Conservation (phyloP, 352 stramenopile genomes). For the Phytophthora citricola region DNA sequence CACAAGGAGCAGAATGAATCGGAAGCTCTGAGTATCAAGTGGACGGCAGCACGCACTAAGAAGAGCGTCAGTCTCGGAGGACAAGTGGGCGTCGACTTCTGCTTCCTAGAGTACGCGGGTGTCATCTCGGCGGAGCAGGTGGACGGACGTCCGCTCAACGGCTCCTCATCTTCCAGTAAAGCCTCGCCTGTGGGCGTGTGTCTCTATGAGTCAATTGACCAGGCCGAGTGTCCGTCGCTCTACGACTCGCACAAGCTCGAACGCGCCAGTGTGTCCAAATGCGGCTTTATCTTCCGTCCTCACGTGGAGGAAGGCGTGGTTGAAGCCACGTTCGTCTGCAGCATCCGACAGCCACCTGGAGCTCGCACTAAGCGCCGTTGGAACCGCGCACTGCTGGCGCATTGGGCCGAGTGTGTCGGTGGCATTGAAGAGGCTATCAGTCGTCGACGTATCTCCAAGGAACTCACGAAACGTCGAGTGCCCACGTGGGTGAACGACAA, state of each 20-base stretch:
- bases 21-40: conserved; percentile 86
- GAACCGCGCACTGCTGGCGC: conserved; percentile 69
- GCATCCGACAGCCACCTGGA: conserved; percentile 78
- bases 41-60: conserved; percentile 72
- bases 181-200: conserved; percentile 52
- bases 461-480: conserved; percentile 72
- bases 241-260: conserved; percentile 78
- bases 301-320: conserved; percentile 61
- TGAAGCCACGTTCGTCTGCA: conserved; percentile 82
- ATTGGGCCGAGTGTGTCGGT: conserved; percentile 76
- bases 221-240: conserved; percentile 74
- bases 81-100: conserved; percentile 70
- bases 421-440: conserved; percentile 75
- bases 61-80: conserved; percentile 58
- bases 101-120: conserved; percentile 79
- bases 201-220: conserved; percentile 85
- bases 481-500: conserved; percentile 86
- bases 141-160: conserved; percentile 47
- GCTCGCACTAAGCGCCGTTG: conserved; percentile 57
- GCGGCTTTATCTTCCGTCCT: conserved; percentile 78
- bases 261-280: conserved; percentile 79
- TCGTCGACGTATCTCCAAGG: conserved; percentile 72
- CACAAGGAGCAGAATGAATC: conserved; percentile 77
- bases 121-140: conserved; percentile 63
- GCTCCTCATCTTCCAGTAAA: conserved; percentile 7